Evolutionary conservation across 306 rosid species (phyloP).

Genomic region (Pachyrhizus erosus): DNA sequence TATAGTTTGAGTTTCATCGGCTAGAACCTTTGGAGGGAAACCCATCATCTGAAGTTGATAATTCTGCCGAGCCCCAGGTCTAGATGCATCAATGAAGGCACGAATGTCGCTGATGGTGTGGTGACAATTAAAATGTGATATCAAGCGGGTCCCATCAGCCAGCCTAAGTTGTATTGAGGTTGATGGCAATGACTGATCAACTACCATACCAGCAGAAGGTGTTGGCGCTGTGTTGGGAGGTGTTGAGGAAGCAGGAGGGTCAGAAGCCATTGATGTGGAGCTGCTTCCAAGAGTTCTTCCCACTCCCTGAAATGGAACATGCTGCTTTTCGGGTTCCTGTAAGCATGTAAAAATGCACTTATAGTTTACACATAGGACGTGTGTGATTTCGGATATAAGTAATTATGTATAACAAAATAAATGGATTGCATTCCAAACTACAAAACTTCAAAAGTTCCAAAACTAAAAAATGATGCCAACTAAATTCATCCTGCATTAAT

Average conservation of each 20-base stretch:
- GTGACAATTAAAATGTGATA: constrained; percentile 70
- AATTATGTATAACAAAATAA: constrained; percentile 11
- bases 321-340: constrained; percentile 81
- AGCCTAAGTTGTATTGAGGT: constrained; percentile 89
- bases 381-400: not conserved
- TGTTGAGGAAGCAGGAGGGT: constrained; percentile 44
- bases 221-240: constrained; percentile 52
- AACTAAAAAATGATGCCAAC: constrained; percentile 6
- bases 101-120: constrained; percentile 74
- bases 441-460: constrained; percentile 19
- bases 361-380: not conserved
- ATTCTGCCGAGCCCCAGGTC: constrained; percentile 66
- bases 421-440: not conserved
- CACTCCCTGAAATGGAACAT: constrained; percentile 79
- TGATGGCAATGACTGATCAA: constrained; percentile 79
- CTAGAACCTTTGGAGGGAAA: constrained; percentile 86
- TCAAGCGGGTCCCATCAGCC: constrained; percentile 90
- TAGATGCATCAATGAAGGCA: constrained; percentile 72
- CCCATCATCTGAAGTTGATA: constrained; percentile 93
- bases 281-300: constrained; percentile 96
- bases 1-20: constrained; percentile 73
- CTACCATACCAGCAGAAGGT: constrained; percentile 57
- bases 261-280: constrained; percentile 65
- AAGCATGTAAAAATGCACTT: constrained; percentile 29
- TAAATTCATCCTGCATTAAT: not conserved